phyloP scores from a whole-genome alignment of 768 basidiomycete species.

The Fomitopsis serialis region DNA sequence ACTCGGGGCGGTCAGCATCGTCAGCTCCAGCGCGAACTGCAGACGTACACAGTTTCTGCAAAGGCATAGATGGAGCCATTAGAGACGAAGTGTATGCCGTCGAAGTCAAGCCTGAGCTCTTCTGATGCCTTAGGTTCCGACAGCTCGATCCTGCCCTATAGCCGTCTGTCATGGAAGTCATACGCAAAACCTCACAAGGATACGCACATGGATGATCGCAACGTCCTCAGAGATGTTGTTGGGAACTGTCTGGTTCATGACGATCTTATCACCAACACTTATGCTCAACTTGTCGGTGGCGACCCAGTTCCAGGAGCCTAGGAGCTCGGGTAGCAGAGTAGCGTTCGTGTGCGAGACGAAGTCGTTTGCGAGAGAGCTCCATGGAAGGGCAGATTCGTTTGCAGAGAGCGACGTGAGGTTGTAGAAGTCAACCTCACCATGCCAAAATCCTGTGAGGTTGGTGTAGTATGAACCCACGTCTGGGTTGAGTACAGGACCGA shows the following conservation, averaged over 20 bases:
- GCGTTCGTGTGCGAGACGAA: constrained; percentile 51
- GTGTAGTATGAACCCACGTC: constrained; percentile 11
- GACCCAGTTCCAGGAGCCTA: constrained; percentile 70
- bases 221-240: constrained; percentile 35
- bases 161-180: constrained; percentile 1
- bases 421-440: constrained; percentile 52
- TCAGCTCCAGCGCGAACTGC: no score
- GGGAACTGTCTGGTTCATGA: constrained; percentile 23
- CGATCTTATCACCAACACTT: constrained; percentile 59
- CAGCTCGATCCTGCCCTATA: constrained; percentile 70
- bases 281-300: constrained; percentile 55
- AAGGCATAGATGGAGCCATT: constrained; percentile 78
- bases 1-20: background rate
- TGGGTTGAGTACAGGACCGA: background rate
- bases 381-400: constrained; percentile 34
- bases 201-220: constrained; percentile 60
- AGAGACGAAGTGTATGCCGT: constrained; percentile 68
- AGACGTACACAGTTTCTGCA: constrained; percentile 55
- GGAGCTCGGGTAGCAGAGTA: constrained; percentile 40
- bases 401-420: constrained; percentile 53
- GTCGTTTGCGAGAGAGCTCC: constrained; percentile 45
- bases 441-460: constrained; percentile 78
- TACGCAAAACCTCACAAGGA: background rate
- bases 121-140: constrained; percentile 44
- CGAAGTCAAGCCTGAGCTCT: constrained; percentile 66